Evolutionary conservation across 495 filamentous ascomycete genomes (phyloP).

Genomic region (Parmelia sp.): DNA sequence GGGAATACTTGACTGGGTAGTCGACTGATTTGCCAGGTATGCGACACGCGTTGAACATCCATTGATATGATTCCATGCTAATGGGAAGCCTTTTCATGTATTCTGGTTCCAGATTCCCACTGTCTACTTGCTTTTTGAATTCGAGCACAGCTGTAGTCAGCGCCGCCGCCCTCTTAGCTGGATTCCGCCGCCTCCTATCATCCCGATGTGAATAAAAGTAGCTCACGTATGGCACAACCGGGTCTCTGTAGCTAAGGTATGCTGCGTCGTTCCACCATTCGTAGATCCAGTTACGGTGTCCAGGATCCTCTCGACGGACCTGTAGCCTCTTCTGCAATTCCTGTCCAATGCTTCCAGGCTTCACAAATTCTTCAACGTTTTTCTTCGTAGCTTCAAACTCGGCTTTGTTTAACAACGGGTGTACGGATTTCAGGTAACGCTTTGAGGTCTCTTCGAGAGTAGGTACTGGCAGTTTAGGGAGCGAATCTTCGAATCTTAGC

Average conservation of each 20-base stretch:
- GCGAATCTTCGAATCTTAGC: conserved; percentile 93
- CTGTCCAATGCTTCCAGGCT: conserved; percentile 73
- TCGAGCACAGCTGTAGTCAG: conserved; percentile 77
- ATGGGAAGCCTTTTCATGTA: conserved; percentile 95
- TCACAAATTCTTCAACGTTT: conserved; percentile 76
- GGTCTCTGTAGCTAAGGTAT: conserved; percentile 89
- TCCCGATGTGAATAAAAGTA: conserved; percentile 99
- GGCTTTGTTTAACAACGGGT: conserved; percentile 64
- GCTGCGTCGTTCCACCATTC: conserved; percentile 98
- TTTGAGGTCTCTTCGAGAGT: conserved; percentile 86
- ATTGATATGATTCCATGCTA: conserved; percentile 95
- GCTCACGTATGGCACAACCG: conserved; percentile 95
- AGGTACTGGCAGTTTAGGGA: conserved; percentile 85
- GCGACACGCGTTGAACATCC: conserved; percentile 96
- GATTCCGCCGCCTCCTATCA: conserved; percentile 79
- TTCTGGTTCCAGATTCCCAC: conserved; percentile 81
- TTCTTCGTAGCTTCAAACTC: conserved; percentile 74
- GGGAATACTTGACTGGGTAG: conserved; percentile 73
- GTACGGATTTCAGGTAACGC: conserved; percentile 88
- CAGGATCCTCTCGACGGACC: conserved; percentile 74
- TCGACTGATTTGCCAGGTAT: conserved; percentile 79
- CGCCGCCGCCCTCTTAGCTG: conserved; percentile 86
- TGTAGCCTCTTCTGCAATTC: conserved; percentile 82
- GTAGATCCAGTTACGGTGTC: conserved; percentile 85
- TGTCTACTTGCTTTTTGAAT: conserved; percentile 90